These are phyloP conservation scores for Phalaenopsis equestris DNA, from an alignment of 106 monocot genomes.

Conservation along the genomic window DNA sequence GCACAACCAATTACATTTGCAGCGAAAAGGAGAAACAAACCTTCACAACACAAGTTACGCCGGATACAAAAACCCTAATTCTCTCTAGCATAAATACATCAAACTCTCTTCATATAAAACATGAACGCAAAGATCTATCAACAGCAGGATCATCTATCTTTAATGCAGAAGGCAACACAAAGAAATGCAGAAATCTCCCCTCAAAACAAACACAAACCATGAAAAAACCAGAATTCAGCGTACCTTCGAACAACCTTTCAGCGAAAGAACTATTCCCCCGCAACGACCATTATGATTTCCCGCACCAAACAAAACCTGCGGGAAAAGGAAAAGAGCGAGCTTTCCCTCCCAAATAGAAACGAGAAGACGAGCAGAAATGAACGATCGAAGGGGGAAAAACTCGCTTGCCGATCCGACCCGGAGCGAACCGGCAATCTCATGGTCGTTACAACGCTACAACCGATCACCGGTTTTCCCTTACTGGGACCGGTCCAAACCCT, in stretches of 20 bases:
- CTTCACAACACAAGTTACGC: background rate
- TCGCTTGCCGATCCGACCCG: constrained; percentile 30
- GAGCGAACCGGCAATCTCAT: constrained; percentile 8
- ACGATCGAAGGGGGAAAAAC: background rate
- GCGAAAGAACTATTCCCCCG: background rate
- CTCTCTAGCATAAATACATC: background rate
- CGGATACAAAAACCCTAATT: background rate
- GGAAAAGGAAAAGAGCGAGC: background rate
- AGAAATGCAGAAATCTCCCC: background rate
- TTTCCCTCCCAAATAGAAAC: background rate
- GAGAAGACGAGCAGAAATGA: background rate
- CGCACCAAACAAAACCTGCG: background rate
- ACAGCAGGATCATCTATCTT: background rate
- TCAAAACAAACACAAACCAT: background rate
- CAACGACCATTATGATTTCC: background rate
- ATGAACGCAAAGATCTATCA: background rate
- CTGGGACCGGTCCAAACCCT: constrained; percentile 19
- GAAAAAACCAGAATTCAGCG: background rate
- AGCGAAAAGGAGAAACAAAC: background rate
- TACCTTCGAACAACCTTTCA: background rate
- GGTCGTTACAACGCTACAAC: constrained; percentile 9
- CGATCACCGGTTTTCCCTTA: constrained; percentile 18
- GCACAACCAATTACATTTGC: background rate
- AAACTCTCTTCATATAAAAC: background rate
- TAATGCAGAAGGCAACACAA: background rate